Evolutionary conservation across 257 asterid genomes (phyloP).

Genomic region (Nicotiana tomentosiformis): DNA sequence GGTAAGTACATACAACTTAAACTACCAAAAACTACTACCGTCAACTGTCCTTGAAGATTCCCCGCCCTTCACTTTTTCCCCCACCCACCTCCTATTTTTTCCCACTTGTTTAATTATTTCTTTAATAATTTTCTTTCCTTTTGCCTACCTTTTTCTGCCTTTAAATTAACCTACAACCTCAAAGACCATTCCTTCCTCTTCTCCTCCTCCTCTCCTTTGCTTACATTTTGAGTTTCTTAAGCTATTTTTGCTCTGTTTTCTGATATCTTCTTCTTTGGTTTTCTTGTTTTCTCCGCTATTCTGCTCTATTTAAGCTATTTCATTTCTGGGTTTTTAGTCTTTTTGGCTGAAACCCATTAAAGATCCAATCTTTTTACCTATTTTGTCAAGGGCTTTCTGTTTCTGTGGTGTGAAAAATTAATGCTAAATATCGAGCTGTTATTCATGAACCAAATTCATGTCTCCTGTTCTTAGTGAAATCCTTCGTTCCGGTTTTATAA

Average conservation of each 20-base stretch:
- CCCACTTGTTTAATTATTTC: neutral
- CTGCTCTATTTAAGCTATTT: neutral
- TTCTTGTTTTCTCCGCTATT: neutral
- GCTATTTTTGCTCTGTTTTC: conserved; percentile 20
- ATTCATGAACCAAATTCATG: conserved; percentile 50
- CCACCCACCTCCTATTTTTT: neutral
- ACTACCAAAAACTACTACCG: neutral
- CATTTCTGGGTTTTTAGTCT: neutral
- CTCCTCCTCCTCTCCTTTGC: conserved; percentile 15
- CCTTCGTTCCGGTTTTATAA: conserved; percentile 58
- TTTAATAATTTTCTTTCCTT: neutral
- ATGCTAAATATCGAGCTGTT: conserved; percentile 23
- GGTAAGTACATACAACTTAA: too few species aligned
- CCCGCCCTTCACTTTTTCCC: conserved; percentile 28
- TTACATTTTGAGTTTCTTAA: conserved; percentile 2
- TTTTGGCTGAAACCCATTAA: neutral
- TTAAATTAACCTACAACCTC: conserved; percentile 36
- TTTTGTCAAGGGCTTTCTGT: neutral
- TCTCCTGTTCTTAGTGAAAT: conserved; percentile 72
- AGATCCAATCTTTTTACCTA: neutral
- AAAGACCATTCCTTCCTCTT: conserved; percentile 49
- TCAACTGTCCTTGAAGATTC: conserved; percentile 29
- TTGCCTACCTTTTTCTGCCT: conserved; percentile 28
- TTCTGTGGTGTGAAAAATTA: conserved; percentile 8
- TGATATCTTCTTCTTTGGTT: neutral